Percentiles rank a stretch among this genome's conserved stretches.
Evolutionary conservation across 139 green algal genomes (phyloP).

Genomic region (Asterochloris sp.): DNA sequence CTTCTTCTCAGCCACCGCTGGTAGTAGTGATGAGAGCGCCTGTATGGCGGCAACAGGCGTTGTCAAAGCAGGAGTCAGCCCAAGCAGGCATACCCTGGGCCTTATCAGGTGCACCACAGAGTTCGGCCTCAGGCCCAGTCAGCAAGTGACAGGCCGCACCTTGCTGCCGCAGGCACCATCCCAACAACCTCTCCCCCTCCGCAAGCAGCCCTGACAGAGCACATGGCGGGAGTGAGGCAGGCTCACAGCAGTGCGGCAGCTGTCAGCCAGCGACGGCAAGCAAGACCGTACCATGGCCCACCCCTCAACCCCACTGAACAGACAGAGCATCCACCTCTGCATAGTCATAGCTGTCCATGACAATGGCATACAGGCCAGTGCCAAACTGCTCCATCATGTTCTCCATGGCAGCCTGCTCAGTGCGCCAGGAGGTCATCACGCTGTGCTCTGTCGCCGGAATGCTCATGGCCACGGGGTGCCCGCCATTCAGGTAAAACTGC

Average conservation of each 20-base stretch:
- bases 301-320: neutral
- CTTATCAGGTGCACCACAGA: no score
- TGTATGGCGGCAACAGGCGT: constrained; percentile 16
- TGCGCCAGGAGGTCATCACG: constrained; percentile 89
- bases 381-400: constrained; percentile 91
- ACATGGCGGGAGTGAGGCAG: no score
- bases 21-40: constrained; percentile 74
- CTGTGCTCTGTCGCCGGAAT: constrained; percentile 90
- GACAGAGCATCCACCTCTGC: constrained; percentile 18
- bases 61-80: neutral
- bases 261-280: no score
- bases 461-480: constrained; percentile 64
- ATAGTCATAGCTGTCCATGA: constrained; percentile 94
- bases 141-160: no score
- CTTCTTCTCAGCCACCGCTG: constrained; percentile 60
- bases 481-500: constrained; percentile 85
- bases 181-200: no score
- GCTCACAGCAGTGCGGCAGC: no score
- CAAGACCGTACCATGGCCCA: neutral
- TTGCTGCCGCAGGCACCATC: no score
- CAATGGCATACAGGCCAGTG: constrained; percentile 69
- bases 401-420: constrained; percentile 69
- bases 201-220: no score
- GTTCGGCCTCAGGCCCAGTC: no score
- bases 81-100: neutral